These are phyloP conservation scores for Phytophthora meadii DNA, from an alignment of 352 stramenopile species.

Conservation along the genomic window DNA sequence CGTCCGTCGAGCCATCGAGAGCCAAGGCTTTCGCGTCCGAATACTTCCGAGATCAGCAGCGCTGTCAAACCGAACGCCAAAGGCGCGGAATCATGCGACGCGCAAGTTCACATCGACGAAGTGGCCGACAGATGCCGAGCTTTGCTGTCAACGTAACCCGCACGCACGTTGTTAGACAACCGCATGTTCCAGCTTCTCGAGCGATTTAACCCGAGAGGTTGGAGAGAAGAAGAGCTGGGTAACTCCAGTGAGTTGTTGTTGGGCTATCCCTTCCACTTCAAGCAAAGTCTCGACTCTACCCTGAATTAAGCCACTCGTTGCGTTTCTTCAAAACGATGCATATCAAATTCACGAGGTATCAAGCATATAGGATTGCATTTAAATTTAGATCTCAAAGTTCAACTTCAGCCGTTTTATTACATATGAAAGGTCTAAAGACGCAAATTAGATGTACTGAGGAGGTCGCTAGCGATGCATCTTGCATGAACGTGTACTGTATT, in stretches of 20 bases:
- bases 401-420: neutral
- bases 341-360: conserved; percentile 3
- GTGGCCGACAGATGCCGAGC: conserved; percentile 19
- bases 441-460: neutral
- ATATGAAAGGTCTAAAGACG: neutral
- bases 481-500: too few species aligned
- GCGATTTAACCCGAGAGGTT: too few species aligned
- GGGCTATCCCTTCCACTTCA: conserved; percentile 25
- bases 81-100: conserved; percentile 25
- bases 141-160: conserved; percentile 7
- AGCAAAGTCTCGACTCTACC: conserved; percentile 8
- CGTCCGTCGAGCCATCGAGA: neutral
- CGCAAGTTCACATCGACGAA: conserved; percentile 22
- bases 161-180: conserved; percentile 18
- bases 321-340: conserved; percentile 10
- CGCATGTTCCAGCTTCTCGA: neutral
- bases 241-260: neutral
- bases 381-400: conserved; percentile 9
- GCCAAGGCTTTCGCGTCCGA: conserved; percentile 10
- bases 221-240: too few species aligned
- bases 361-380: neutral
- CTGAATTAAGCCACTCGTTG: conserved; percentile 17
- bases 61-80: conserved; percentile 32
- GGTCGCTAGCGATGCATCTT: neutral
- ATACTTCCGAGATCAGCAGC: conserved; percentile 15